Evolutionary conservation across 225 moss, liverwort and hornwort species (phyloP), one percentile per base, ranked within the genome.

Genomic region (Marchantia paleacea): DNA sequence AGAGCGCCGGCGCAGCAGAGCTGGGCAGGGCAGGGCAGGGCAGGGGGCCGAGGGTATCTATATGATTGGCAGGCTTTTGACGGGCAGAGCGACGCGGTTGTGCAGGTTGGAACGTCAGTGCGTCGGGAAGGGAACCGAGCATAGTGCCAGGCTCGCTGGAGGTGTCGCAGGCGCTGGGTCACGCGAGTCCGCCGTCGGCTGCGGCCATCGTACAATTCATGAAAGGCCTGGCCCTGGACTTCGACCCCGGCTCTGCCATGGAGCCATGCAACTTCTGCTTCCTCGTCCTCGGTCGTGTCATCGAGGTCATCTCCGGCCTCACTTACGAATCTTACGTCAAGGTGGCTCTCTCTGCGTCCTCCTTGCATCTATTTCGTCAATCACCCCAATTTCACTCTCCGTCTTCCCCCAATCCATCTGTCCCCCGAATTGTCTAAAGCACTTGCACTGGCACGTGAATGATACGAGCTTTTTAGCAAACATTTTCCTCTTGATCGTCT

Each of bases 121-220:
- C 58, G 30, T 65, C 78, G 31, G 67, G 64, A 31, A 78, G 63
- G 22, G 78, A 78, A 67, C 64, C 78, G 28, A 65, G 64, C 20
- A n/a, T 65, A 13, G 47, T 78, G 78, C 78, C 78, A 20, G 78
- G 78, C 16, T 63, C 78, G 78, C 30, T 78, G 31, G 51, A 63
- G 78, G 78, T 78, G 9, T 78, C 78, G 3, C 67, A 67, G n/a
- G 78, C 78, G 61, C 52, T 78, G 64, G 78, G 78, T 12, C 61
- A 48, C 13, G 60, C 60, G 16, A 63, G 64, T 78, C 78, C 78
- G 47, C 78, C 78, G 15, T 58, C 57, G 25, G 20, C 61, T 26
- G 63, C 63, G 25, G 61, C 63, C 47, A 78, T 78, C 16, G 58
- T 78, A n/a, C 78, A 67, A 20, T 78, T 78, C 63, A 78, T 78